phyloP scores from a whole-genome alignment of 768 basidiomycete genomes.

The Boletus pseudopeckii region DNA sequence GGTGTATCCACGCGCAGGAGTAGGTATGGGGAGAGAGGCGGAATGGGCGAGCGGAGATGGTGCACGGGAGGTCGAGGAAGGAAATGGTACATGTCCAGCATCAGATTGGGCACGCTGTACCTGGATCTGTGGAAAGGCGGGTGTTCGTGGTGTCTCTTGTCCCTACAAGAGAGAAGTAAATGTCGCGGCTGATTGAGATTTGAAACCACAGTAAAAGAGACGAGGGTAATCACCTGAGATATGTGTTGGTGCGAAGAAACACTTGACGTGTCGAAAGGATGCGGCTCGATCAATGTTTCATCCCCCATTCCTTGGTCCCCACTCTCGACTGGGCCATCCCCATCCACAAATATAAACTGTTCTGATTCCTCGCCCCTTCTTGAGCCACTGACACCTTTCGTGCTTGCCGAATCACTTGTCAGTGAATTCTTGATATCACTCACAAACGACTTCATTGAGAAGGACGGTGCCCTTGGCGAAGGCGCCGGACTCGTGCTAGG shows the following conservation, averaged over 20 bases:
- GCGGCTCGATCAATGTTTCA: slow-evolving; percentile 21
- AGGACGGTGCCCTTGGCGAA: slow-evolving; percentile 21
- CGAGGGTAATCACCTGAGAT: slow-evolving; percentile 13
- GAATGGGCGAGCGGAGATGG: slow-evolving; percentile 28
- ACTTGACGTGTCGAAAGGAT: slow-evolving; percentile 21
- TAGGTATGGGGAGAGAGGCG: slow-evolving; percentile 17
- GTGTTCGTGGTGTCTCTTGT: slow-evolving; percentile 17
- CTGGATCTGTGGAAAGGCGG: slow-evolving; percentile 24
- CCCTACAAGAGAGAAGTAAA: slow-evolving; percentile 4
- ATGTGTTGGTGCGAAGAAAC: slow-evolving; percentile 18
- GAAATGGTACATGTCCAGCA: slow-evolving; percentile 3
- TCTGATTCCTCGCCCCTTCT: slow-evolving; percentile 14
- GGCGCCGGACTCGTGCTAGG: slow-evolving; percentile 8
- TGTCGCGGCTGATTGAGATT: neutral
- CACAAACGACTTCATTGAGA: slow-evolving; percentile 21
- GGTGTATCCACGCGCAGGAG: slow-evolving; percentile 8
- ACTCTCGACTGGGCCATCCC: slow-evolving; percentile 4
- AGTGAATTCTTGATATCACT: slow-evolving; percentile 19
- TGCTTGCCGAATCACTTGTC: slow-evolving; percentile 12
- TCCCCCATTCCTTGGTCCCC: slow-evolving; percentile 11
- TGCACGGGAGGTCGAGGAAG: slow-evolving; percentile 7
- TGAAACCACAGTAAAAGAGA: neutral
- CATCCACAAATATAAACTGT: slow-evolving; percentile 28
- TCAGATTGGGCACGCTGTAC: slow-evolving; percentile 24
- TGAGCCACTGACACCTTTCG: neutral